Evolutionary conservation across 306 rosid species (phyloP), one percentile per base, ranked within the genome.

Genomic region (Luffa aegyptiaca): DNA sequence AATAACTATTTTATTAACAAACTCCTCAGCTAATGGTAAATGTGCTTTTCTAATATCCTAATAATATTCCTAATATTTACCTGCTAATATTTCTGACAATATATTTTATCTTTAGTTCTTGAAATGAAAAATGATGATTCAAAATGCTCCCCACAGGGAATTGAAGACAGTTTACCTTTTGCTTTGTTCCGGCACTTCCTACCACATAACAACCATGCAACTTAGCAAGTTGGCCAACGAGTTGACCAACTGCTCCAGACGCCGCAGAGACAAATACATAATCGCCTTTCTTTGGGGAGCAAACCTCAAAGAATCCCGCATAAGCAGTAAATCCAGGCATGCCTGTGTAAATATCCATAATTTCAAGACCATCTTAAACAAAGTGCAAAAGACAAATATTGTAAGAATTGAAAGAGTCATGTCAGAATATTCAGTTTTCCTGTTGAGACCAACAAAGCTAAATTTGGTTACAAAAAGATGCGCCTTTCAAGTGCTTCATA

Each of bases 231-330:
- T 86, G 87, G 81, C 87, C 87, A 77, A 86, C 87, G 61, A 87
- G 87, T 82, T 87, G 89, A 45, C 89, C 87, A 66, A 87, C 87
- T 55, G 89, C 89, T 80, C 89, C 89, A 31, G 89, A 84, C 46
- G 89, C 89, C 36, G 89, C 89, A 31, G 89, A 86, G 83, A 86
- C 84, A 12, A 86, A 79, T 61, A 86, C 89, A 58, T n/a, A 36
- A 26, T 84, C 89, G 20, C 85, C 87, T 80, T 86, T 82, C 76
- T 86, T 86, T 10, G 89, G 89, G 49, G 82, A 79, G 79, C 89
- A 86, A 31, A 86, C 89, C 83, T 86, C 84, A 49, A 78, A 81
- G 84, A 85, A 84, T 72, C 88, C 87, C 37, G 66, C 85, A 80
- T 86, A 86, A 17, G 89, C 89, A 77, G 84, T 85, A 39, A 88